phyloP scores from a whole-genome alignment of 2,329 filamentous ascomycete genomes.

The Catunica adiposa region DNA sequence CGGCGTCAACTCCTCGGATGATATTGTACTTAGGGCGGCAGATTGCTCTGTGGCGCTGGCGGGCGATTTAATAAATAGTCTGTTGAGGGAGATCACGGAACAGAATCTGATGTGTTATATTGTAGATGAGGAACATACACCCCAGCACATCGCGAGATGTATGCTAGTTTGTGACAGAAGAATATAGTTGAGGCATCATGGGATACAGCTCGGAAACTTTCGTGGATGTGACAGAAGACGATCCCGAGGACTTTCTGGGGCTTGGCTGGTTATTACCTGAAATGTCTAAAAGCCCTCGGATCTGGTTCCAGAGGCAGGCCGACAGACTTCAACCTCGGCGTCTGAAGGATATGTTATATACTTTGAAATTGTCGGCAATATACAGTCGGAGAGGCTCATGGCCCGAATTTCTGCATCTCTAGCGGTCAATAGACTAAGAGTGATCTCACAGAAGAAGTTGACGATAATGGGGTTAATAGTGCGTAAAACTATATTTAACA shows the following conservation, averaged over 20 bases:
- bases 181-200: conserved; percentile 88
- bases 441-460: too few relatives aligned
- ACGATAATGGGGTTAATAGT: too few relatives aligned
- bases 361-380: neutral
- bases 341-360: neutral
- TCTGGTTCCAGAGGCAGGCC: too few relatives aligned
- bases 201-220: too few relatives aligned
- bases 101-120: conserved; percentile 98
- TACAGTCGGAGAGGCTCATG: neutral
- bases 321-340: too few relatives aligned
- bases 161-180: conserved; percentile 85
- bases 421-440: neutral
- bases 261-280: too few relatives aligned
- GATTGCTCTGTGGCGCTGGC: conserved; percentile 50
- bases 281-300: too few relatives aligned
- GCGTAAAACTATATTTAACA: too few relatives aligned
- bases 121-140: conserved; percentile 93
- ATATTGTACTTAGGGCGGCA: conserved; percentile 25
- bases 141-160: conserved; percentile 93
- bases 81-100: conserved; percentile 74
- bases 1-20: conserved; percentile 15
- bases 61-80: conserved; percentile 87
- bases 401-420: neutral
- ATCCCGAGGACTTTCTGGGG: too few relatives aligned
- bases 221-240: conserved; percentile 33